Base-by-base conservation (phyloP, 2,329 filamentous ascomycete genomes). In the Aspergillus awamori region DNA sequence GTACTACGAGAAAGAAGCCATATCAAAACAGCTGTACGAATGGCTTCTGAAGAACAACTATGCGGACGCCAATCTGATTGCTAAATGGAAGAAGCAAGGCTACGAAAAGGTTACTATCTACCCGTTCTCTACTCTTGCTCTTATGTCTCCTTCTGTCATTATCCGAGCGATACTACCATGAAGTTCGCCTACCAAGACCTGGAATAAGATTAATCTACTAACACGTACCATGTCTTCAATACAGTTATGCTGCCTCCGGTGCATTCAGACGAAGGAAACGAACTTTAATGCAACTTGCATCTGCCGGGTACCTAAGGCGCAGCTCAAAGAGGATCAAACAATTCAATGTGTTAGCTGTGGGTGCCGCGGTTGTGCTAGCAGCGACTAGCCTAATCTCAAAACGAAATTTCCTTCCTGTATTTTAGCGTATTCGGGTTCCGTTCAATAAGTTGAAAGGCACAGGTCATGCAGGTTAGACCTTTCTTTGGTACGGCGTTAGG, bases 31-130 rank as follows among this genome's bases (percentile, higher is more conserved):
- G 78, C 83, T 99, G 20, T 99, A 99, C 79, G 95, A 98, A 69
- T 99, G 92, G 89, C 81, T 98, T 66, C 82, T 99, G 62, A 99
- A 99, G 85, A 97, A 99, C 74, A 89, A 89, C 53, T 98, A 99
- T 76, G 95, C 93, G 5, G 95, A 99, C 79, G 87, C 91, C 49
- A 95, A 93, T 82, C 81, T 99, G 73, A 98, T 99, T 74, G 95
- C 95, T 13, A 99, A 99, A 81, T 99, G 95, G 95, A 99, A 99
- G 87, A 99, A 99, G 82, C 91, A 96, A 72, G 95, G 95, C 15
- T 99, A 99, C 73, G 95, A 99, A 79, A 97, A 98, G 88, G 91
- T 92, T 45, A 45, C 41, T n/a, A 45, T 22, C 41, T 22, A 45
- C 41, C 8, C 17, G 22, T 24, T 13, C 24, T 6, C 5, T 45